These are phyloP conservation scores for Citrus trifoliata DNA, from an alignment of 345 rosid genomes.

Conservation along the genomic window DNA sequence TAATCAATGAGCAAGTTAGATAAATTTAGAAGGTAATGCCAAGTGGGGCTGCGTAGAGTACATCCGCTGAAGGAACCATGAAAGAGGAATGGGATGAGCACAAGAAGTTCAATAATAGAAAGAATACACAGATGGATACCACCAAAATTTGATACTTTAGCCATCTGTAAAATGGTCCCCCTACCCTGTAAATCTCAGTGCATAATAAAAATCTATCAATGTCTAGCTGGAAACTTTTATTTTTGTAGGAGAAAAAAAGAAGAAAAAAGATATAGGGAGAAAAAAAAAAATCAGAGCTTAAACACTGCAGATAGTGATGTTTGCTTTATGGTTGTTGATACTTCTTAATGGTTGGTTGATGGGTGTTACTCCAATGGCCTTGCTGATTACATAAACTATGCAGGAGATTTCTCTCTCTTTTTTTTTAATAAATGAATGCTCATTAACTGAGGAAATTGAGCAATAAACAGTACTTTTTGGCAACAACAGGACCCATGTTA, in stretches of 20 bases:
- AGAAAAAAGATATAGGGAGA: neutral
- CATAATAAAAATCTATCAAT: constrained; percentile 30
- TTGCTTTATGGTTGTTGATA: constrained; percentile 18
- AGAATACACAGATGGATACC: constrained; percentile 34
- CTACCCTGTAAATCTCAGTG: constrained; percentile 24
- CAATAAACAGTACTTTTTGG: neutral
- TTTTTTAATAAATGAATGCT: neutral
- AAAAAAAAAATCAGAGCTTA: constrained; percentile 7
- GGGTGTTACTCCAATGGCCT: neutral
- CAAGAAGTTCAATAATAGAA: constrained; percentile 31
- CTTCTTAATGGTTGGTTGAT: constrained; percentile 17
- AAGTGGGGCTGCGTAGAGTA: constrained; percentile 27
- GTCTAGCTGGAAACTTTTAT: constrained; percentile 38
- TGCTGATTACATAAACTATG: neutral
- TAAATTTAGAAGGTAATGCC: constrained; percentile 18
- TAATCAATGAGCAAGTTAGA: constrained; percentile 17
- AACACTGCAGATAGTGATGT: constrained; percentile 19
- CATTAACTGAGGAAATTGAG: neutral
- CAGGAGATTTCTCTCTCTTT: neutral
- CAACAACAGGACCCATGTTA: constrained; percentile 1
- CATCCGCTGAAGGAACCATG: constrained; percentile 29
- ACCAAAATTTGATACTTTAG: constrained; percentile 34
- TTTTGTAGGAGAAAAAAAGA: neutral
- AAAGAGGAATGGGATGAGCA: constrained; percentile 21
- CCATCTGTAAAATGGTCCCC: constrained; percentile 48